Base-by-base conservation (phyloP, 2,329 filamentous ascomycete genomes). In the Trichoderma arundinaceum region DNA sequence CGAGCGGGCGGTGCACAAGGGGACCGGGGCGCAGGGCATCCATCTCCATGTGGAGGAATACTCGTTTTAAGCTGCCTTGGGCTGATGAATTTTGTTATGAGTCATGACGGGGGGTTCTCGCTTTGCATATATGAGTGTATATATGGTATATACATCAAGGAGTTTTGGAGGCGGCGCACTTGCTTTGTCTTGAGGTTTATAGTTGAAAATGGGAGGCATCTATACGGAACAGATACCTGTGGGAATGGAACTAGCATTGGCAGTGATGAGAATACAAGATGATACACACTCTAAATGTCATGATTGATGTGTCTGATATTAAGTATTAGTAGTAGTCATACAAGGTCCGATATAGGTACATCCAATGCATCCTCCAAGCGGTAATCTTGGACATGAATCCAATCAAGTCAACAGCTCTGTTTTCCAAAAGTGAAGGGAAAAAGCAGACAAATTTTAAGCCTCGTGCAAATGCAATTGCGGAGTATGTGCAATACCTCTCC, bases 1-100 rank as follows among this genome's bases (percentile, higher is more conserved):
- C 70, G 86, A 88, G 75, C 77, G 86, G 46, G 86, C 83, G 0
- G 86, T 88, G 22, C 86, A 88, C 71, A 89, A 89, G 73, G 86
- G 86, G 5, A 88, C 85, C 0, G 86, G 85, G 1, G 86, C 86
- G 0, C 86, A 89, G 72, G 86, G 86, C 0, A 88, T 89, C 46
- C 82, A 84, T 71, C 71, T 88, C 64, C 82, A 86, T 72, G 85
- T 84, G 0, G 86, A 88, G 68, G 86, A 88, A 72, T 88, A 88
- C 73, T 80, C 80, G 28, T 85, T 85, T 68, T 86, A 28, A 17
- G 15, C 32, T 17, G 6, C 8, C 4, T 3, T 41, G 15, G 19
- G n/a, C n/a, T n/a, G 15, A 58, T 58, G 54, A 58, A 32, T 17
- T 38, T 38, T 38, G 35, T 7, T 7, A 64, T 58, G 64, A 60